Base-by-base conservation (phyloP, 1,284 basidiomycete genomes). In the Vanrija sp. region DNA sequence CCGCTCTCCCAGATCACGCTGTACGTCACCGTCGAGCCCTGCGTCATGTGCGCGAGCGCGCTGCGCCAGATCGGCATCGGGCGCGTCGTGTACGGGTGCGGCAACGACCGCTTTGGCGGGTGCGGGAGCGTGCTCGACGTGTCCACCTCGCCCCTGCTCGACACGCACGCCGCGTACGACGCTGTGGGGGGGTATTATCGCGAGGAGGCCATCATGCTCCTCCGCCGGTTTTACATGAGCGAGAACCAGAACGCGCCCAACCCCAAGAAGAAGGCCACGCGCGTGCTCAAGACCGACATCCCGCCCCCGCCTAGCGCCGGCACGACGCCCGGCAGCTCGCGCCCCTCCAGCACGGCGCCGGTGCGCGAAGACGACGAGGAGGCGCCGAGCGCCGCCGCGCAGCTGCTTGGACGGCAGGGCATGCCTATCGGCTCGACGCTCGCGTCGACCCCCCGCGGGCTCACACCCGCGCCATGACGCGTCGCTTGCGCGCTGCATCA, bases 1-100 rank as follows among this genome's bases (percentile, higher is more conserved):
- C 87, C 90, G 4, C 82, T 98, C 41, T 81, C 81, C 1, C 79
- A 83, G 14, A 94, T 91, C 20, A 90, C 85, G 3, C 84, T 98
- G 18, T 99, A 98, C 72, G 96, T 98, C 50, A 98, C 96, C 0
- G 94, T 99, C 49, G 96, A 99, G 76, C 96, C 96, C 0, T 99
- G 96, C 75, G 91, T 98, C 69, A 98, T 99, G 96, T 99, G 96
- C 64, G 91, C 93, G 5, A 90, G 89, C 24, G 96, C 95, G 6
- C 80, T 98, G 44, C 83, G 95, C 47, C 95, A 98, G 75, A 78
- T 95, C 56, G 94, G 95, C 7, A 93, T 99, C 67, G 84, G 85
- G 53, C 82, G 87, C 54, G 95, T 98, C 3, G 89, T 86, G 54
- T 98, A 91, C 71, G 96, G 96, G 1, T 96, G 91, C 65, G 89